A percentile compares a stretch with the other conserved stretches of the same genome.
These are phyloP conservation scores for Arxiozyma slooffiae DNA, from an alignment of 1,139 yeast genomes.

Conservation along the genomic window DNA sequence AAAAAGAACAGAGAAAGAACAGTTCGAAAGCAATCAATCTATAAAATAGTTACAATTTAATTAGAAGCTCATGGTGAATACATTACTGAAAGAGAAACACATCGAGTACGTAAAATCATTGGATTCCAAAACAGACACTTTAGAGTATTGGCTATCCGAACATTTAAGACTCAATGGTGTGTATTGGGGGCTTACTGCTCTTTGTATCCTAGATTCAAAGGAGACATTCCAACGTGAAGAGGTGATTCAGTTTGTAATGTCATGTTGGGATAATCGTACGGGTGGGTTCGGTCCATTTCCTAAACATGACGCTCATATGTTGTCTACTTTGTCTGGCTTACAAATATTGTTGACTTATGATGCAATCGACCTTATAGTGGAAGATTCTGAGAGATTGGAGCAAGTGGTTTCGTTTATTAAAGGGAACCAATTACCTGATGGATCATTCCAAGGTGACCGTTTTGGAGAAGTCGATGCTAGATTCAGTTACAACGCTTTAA, in stretches of 20 bases:
- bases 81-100: constrained; percentile 37
- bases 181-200: constrained; percentile 88
- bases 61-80: background rate
- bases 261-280: constrained; percentile 48
- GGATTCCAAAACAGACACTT: constrained; percentile 43
- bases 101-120: constrained; percentile 42
- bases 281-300: constrained; percentile 94
- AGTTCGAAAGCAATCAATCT: background rate
- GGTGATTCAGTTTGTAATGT: constrained; percentile 54
- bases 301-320: constrained; percentile 79
- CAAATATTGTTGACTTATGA: constrained; percentile 68
- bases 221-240: constrained; percentile 52
- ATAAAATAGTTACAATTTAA: too few relatives aligned
- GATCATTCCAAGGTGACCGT: constrained; percentile 79
- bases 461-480: constrained; percentile 92
- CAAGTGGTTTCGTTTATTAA: constrained; percentile 41
- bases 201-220: constrained; percentile 48
- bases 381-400: constrained; percentile 25
- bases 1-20: background rate
- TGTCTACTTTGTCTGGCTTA: constrained; percentile 76
- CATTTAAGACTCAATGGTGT: constrained; percentile 85
- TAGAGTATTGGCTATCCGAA: constrained; percentile 84
- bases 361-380: constrained; percentile 37
- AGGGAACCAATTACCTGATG: constrained; percentile 55
- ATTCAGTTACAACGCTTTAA: constrained; percentile 75